Base-by-base conservation (phyloP, 2,329 filamentous ascomycete species). In the Xylariomycetidae sp. region DNA sequence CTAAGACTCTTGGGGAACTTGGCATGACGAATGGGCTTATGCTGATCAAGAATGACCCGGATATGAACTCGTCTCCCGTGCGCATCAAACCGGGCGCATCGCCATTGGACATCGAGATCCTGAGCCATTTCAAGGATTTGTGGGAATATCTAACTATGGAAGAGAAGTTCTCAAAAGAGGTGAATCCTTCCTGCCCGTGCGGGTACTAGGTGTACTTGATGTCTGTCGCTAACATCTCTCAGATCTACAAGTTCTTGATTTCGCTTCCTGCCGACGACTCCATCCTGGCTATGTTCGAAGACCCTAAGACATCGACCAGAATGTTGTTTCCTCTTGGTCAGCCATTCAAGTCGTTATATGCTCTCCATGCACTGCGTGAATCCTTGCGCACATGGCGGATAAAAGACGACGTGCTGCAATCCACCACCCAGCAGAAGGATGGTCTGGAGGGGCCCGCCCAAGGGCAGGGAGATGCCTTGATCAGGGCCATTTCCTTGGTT, bases 91-190 rank as follows among this genome's bases (percentile, higher is more conserved):
- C 60, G 32, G 76, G 64, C 31, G 73, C 65, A 29, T 79, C 65
- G 42, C 72, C 64, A 22, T 71, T 96, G 3, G 87, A 96, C 53
- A 70, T 76, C 10, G 85, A 90, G 48, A 79, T 96, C 15, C 65
- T 92, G 46, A 72, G 79, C 37, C 85, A 93, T 56, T 94, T 95
- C 50, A 74, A 85, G 34, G 79, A 90, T 40, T 63, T 98, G 16
- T 95, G 92, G 70, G 74, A 77, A 26, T 83, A 90, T 49, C 68
- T 96, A 34, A 77, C 79, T 43, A 74, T 89, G 61, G 74, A 85
- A 27, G 79, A 89, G 38, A 68, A 64, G 31, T 63, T 87, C 25
- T 79, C 84, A 6, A 67, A 73, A 50, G 79, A 85, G 65, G 79
- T 82, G 65, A 35, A 24, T 22, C 6, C n/a, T 16, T 6, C 26